These are phyloP conservation scores for Ceratopteris richardii DNA, from an alignment of 75 land plant species.

Conservation along the genomic window DNA sequence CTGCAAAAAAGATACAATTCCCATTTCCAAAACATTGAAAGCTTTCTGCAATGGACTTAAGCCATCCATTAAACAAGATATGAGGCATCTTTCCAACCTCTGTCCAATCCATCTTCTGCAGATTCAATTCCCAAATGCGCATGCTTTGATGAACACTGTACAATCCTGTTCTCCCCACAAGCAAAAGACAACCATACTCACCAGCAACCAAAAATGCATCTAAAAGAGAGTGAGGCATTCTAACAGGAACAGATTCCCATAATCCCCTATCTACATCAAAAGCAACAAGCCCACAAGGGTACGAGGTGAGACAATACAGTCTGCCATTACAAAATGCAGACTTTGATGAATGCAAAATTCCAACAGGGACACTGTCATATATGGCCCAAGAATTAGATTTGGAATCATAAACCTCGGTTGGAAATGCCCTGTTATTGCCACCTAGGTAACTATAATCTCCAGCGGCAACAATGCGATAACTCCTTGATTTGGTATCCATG, in stretches of 20 bases:
- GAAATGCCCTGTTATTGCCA: slow-evolving; percentile 46
- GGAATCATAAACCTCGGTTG: slow-evolving; percentile 73
- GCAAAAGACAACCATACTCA: slow-evolving; percentile 44
- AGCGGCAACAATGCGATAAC: slow-evolving; percentile 53
- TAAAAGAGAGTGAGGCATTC: slow-evolving; percentile 53
- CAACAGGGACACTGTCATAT: slow-evolving; percentile 51
- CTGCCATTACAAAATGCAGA: slow-evolving; percentile 64
- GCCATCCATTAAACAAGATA: slow-evolving; percentile 41
- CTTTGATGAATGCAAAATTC: slow-evolving; percentile 58
- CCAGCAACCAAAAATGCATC: slow-evolving; percentile 68
- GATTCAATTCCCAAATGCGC: slow-evolving; percentile 74
- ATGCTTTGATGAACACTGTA: slow-evolving; percentile 61
- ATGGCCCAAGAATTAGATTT: slow-evolving; percentile 42
- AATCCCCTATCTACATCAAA: slow-evolving; percentile 45
- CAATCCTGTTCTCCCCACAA: slow-evolving; percentile 64
- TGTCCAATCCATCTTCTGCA: slow-evolving; percentile 44
- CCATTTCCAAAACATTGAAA: slow-evolving; percentile 82
- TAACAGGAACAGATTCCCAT: slow-evolving; percentile 61
- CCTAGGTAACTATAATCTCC: slow-evolving; percentile 44
- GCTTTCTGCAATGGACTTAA: slow-evolving; percentile 62
- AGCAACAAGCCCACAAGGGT: slow-evolving; percentile 65
- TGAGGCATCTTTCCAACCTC: slow-evolving; percentile 74
- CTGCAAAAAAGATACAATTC: slow-evolving; percentile 59
- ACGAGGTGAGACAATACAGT: slow-evolving; percentile 56
- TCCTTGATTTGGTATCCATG: slow-evolving; percentile 33